These are phyloP conservation scores for Pleurotus ostreatus DNA, from an alignment of 768 basidiomycete species.

Conservation along the genomic window DNA sequence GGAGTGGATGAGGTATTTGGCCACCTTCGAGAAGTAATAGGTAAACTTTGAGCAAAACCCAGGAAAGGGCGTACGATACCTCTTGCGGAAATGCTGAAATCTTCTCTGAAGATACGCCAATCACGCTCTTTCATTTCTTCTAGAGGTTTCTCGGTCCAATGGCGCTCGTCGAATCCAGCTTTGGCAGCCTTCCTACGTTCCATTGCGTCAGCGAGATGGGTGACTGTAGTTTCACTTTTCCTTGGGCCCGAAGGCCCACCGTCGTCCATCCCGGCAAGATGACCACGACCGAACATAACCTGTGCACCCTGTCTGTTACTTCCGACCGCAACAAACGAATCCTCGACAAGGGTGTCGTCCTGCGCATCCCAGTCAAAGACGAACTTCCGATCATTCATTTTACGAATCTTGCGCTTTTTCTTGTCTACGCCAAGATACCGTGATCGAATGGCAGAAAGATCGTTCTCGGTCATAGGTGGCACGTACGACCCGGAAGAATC, in stretches of 20 bases:
- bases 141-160: slow-evolving; percentile 95
- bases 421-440: slow-evolving; percentile 93
- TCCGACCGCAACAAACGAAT: slow-evolving; percentile 69
- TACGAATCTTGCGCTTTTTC: slow-evolving; percentile 92
- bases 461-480: slow-evolving; percentile 75
- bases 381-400: slow-evolving; percentile 95
- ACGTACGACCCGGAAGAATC: slow-evolving; percentile 36
- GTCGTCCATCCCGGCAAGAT: slow-evolving; percentile 85
- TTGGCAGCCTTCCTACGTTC: slow-evolving; percentile 81
- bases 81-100: slow-evolving; percentile 92
- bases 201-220: slow-evolving; percentile 73
- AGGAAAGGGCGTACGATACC: slow-evolving; percentile 42
- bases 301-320: slow-evolving; percentile 77
- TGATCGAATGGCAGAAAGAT: slow-evolving; percentile 80
- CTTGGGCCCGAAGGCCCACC: slow-evolving; percentile 45
- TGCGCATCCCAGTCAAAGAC: slow-evolving; percentile 99
- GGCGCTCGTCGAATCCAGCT: slow-evolving; percentile 85
- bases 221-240: slow-evolving; percentile 26
- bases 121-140: slow-evolving; percentile 95
- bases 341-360: slow-evolving; percentile 87
- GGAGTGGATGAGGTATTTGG: slow-evolving; percentile 87
- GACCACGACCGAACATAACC: slow-evolving; percentile 85
- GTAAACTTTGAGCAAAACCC: neutral
- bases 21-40: slow-evolving; percentile 54
- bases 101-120: slow-evolving; percentile 98